Base-by-base conservation (phyloP, 2,329 filamentous ascomycete species). In the Curvularia eragrostidis region DNA sequence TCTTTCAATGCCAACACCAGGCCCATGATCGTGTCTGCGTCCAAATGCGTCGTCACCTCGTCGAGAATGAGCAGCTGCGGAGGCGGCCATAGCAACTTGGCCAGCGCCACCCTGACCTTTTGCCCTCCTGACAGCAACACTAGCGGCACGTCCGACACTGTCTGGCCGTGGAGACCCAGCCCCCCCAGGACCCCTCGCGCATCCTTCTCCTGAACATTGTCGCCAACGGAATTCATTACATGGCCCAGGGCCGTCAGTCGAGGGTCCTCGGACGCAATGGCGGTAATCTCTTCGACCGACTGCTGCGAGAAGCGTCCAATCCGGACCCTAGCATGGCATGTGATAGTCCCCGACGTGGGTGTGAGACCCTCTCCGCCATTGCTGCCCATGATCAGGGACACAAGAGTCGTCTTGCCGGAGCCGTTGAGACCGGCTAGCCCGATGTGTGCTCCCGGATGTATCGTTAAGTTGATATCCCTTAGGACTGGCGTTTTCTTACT, bases 31-130 rank as follows among this genome's bases (percentile, higher is more conserved):
- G 90, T 94, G 76, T 95, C 87, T 61, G 90, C 91, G 72, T 96
- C 92, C 39, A 96, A 81, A 79, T 96, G 92, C 1, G 91, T 94
- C 6, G 91, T 95, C 23, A 92, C 88, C 74, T 92, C 92, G 71
- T 94, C 91, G 7, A 94, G 83, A 5, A 94, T 83, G 2, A 94
- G 82, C 55, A 91, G 84, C 63, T 93, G 90, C 19, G 90, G 90
- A 3, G 84, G 81, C 39, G 79, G 80, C 83, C 87, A 89, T 34
- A 94, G 78, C n/a, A 93, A 77, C 47, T 85, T 83, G 1, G 89
- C 89, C 48, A 94, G 79, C 59, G 89, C 87, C 2, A 86, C 73
- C n/a, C 84, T 80, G 4, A 86, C 81, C 73, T 83, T 84, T 75
- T 96, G 92, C 0, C 91, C 92, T 39, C 91, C 91, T 0, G 90